phyloP scores from a whole-genome alignment of 2,329 filamentous ascomycete species.

The Cladosporium austrohemisphaericum region DNA sequence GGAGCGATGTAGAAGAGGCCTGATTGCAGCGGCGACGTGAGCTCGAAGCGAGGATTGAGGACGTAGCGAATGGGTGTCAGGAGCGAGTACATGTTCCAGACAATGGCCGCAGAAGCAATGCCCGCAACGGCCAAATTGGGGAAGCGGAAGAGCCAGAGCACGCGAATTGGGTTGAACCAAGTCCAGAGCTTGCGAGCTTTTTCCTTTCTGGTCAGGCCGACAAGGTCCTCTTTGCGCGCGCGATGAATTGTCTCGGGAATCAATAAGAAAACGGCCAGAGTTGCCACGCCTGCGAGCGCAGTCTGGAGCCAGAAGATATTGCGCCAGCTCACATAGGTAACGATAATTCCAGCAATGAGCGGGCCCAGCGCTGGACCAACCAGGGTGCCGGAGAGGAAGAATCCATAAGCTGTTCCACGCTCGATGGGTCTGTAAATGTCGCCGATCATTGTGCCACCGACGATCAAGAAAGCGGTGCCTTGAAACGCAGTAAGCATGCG shows the following conservation, averaged over 20 bases:
- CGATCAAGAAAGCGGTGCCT: slow-evolving; percentile 69
- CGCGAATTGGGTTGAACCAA: slow-evolving; percentile 64
- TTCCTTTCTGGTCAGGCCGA: slow-evolving; percentile 47
- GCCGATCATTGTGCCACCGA: slow-evolving; percentile 67
- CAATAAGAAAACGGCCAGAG: slow-evolving; percentile 59
- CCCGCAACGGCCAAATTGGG: slow-evolving; percentile 64
- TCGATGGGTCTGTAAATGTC: slow-evolving; percentile 55
- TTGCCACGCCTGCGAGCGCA: slow-evolving; percentile 59
- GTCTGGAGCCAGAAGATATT: slow-evolving; percentile 76
- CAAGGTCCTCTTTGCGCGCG: slow-evolving; percentile 59
- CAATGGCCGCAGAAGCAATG: slow-evolving; percentile 58
- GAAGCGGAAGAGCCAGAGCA: slow-evolving; percentile 62
- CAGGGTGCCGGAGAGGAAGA: slow-evolving; percentile 65
- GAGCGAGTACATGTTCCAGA: slow-evolving; percentile 73
- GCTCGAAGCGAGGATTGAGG: slow-evolving; percentile 68
- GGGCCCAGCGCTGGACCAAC: slow-evolving; percentile 51
- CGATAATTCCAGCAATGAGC: slow-evolving; percentile 71
- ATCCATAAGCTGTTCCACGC: slow-evolving; percentile 68
- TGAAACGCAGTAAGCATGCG: slow-evolving; percentile 70
- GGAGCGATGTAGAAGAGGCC: slow-evolving; percentile 73
- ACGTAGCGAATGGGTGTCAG: slow-evolving; percentile 66
- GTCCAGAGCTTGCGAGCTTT: slow-evolving; percentile 55
- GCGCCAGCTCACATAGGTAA: slow-evolving; percentile 69
- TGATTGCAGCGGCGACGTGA: slow-evolving; percentile 62
- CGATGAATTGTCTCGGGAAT: slow-evolving; percentile 71